Conservation (phyloP, 805 yeast genomes). For the Isabelozyma pseudorhagii region DNA sequence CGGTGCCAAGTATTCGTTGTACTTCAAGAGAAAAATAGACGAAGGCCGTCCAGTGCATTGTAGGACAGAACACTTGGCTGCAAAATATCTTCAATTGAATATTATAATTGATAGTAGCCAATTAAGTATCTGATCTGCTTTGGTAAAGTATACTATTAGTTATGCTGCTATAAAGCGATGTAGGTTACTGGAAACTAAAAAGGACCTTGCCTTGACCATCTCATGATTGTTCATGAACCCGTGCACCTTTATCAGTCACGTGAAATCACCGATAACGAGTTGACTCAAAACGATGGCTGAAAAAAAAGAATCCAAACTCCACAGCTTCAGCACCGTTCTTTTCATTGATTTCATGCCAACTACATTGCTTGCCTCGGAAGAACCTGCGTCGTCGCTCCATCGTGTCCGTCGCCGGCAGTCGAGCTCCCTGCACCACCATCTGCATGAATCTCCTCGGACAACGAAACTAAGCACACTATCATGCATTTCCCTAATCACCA, state of each 20-base stretch:
- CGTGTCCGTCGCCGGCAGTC: background rate
- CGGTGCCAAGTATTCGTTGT: no score
- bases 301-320: background rate
- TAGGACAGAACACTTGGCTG: no score
- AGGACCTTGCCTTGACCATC: no score
- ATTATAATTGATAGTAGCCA: no score
- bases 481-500: constrained; percentile 39
- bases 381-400: background rate
- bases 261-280: background rate
- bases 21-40: no score
- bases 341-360: background rate
- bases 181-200: no score
- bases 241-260: background rate
- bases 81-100: no score
- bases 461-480: constrained; percentile 15
- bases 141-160: no score
- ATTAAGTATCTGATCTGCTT: no score
- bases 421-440: background rate
- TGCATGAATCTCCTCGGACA: background rate
- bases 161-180: no score
- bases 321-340: no score
- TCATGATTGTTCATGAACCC: background rate
- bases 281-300: background rate
- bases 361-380: background rate
- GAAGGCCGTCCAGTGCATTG: no score